These are phyloP conservation scores for Penicillium cosmopolitanum DNA, from an alignment of 495 filamentous ascomycete species.

Conservation along the genomic window DNA sequence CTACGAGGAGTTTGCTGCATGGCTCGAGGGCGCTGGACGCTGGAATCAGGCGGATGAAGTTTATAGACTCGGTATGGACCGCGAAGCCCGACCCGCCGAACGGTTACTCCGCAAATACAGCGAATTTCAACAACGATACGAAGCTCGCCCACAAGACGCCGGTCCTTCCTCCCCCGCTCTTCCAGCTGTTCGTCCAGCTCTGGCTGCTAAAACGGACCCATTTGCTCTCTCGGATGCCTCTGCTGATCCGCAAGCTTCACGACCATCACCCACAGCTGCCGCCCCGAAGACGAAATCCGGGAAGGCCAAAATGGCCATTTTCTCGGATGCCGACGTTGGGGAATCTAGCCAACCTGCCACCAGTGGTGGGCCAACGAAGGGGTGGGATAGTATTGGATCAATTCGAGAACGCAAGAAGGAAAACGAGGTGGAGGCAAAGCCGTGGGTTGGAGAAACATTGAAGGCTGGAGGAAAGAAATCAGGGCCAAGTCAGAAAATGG, in stretches of 20 bases:
- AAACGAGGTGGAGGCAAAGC: constrained; percentile 82
- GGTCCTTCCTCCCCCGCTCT: constrained; percentile 85
- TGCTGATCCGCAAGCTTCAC: constrained; percentile 69
- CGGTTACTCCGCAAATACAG: constrained; percentile 83
- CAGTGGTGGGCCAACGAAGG: constrained; percentile 58
- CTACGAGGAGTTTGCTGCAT: constrained; percentile 95
- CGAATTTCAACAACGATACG: constrained; percentile 83
- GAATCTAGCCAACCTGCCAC: constrained; percentile 46
- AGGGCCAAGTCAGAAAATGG: constrained; percentile 76
- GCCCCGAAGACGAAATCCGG: constrained; percentile 62
- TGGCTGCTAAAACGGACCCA: constrained; percentile 84
- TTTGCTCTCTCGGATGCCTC: constrained; percentile 57
- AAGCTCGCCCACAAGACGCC: constrained; percentile 58
- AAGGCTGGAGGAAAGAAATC: constrained; percentile 82
- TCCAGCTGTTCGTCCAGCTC: constrained; percentile 78
- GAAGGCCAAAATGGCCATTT: constrained; percentile 86
- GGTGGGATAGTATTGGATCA: constrained; percentile 92
- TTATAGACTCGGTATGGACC: constrained; percentile 83
- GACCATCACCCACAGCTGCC: constrained; percentile 43
- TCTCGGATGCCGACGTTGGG: constrained; percentile 69
- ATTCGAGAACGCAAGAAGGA: constrained; percentile 90
- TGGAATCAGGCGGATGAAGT: constrained; percentile 95
- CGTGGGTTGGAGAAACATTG: constrained; percentile 90
- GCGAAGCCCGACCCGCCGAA: constrained; percentile 81
- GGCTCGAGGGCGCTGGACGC: constrained; percentile 82